Percentiles rank a stretch among this genome's conserved stretches.
These are phyloP conservation scores for Penicillium sp. DNA, from an alignment of 2,329 filamentous ascomycete species.

Conservation along the genomic window DNA sequence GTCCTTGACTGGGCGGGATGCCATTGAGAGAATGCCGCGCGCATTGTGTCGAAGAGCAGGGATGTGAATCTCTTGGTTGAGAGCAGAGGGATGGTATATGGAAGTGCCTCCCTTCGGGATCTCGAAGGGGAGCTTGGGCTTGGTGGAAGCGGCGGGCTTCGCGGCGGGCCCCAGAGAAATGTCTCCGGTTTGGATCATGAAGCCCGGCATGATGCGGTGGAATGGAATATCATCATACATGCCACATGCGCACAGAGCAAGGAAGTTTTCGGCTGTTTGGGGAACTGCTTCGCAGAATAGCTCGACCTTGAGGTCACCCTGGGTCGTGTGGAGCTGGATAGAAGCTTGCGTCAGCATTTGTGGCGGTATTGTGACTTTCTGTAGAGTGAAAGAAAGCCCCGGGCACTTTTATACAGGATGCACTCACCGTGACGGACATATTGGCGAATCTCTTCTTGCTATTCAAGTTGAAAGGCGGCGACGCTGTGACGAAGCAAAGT, in stretches of 20 bases:
- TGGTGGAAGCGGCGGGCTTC: slow-evolving; percentile 44
- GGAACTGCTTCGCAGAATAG: slow-evolving; percentile 95
- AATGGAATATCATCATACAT: slow-evolving; percentile 66
- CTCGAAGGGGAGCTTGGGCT: slow-evolving; percentile 47
- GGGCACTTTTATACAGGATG: neutral
- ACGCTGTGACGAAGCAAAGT: slow-evolving; percentile 5
- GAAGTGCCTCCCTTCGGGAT: slow-evolving; percentile 62
- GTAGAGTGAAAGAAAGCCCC: neutral
- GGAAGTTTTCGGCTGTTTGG: slow-evolving; percentile 82
- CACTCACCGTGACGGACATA: slow-evolving; percentile 43
- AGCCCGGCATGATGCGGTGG: slow-evolving; percentile 65
- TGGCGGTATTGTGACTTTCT: too few relatives aligned
- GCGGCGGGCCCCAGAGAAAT: slow-evolving; percentile 52
- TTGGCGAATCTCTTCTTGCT: neutral
- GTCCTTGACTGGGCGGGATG: slow-evolving; percentile 55
- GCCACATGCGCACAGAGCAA: slow-evolving; percentile 65
- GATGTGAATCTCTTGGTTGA: slow-evolving; percentile 66
- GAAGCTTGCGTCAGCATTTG: neutral
- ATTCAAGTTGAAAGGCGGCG: neutral
- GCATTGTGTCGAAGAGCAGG: slow-evolving; percentile 62
- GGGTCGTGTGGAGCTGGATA: slow-evolving; percentile 74
- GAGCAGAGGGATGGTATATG: slow-evolving; percentile 55
- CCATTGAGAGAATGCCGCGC: slow-evolving; percentile 63
- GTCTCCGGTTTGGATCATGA: slow-evolving; percentile 68
- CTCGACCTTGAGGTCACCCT: slow-evolving; percentile 92